Base-by-base conservation (phyloP, 2,329 filamentous ascomycete species). In the Delphinella strobiligena region DNA sequence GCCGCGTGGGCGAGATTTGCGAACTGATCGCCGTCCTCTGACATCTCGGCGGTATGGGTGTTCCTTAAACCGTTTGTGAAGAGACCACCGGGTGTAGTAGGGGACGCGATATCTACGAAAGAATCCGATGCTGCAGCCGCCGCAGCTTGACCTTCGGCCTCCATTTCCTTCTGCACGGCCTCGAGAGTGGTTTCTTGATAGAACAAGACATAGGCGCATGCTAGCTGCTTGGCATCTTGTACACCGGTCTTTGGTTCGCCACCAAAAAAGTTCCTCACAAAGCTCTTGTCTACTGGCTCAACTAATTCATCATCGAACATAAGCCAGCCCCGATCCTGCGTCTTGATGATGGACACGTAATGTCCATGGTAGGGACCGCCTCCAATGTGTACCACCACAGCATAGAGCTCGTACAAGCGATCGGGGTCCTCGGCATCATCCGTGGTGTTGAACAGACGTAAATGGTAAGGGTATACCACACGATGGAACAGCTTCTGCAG, bases 251-350 rank as follows among this genome's bases (percentile, higher is more conserved):
- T 46, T 4, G 56, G 55, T 54, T 83, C 86, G 56, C 95, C 91
- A 12, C 91, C 91, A 52, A 98, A 98, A 63, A 98, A 98, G 58
- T 94, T 95, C 48, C 82, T 77, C 29, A 98, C 91, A 54, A 93
- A 98, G 55, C 83, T 80, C 61, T 95, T 95, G 60, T 95, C 87
- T 4, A 98, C 91, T 0, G 91, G 91, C 59, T 98, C 91, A 4
- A 98, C 91, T 77, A 96, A 87, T 63, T 98, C 91, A 53, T 98
- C 91, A 51, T 98, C 91, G 51, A 98, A 98, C 4, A 98, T 66
- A 31, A 98, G 66, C 91, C 91, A 98, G 19, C 91, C 91, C 38
- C 85, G 78, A 55, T 96, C 91, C 54, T 93, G 80, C 1, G 91
- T 96, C 63, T 98, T 98, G 67, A 98, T 88, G 40, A 98, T 91